Evolutionary conservation across 176 grass and related monocot genomes (phyloP).

Genomic region (Musa beccarii): DNA sequence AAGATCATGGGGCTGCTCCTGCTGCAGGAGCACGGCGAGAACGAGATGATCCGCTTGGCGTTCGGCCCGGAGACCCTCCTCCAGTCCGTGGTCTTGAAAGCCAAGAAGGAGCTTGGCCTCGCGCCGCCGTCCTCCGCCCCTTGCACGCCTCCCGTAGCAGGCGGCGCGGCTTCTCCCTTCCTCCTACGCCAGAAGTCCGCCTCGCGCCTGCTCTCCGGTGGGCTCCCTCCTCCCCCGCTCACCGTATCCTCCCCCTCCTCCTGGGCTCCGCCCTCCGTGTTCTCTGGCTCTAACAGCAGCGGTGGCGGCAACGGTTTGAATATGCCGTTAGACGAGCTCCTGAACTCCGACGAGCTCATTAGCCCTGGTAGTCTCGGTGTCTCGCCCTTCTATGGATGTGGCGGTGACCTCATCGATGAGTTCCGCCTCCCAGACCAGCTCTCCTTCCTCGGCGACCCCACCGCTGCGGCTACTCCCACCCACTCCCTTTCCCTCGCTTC

Average conservation of each 20-base stretch:
- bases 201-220: conserved; percentile 21
- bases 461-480: not conserved
- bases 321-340: conserved; percentile 24
- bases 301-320: conserved; percentile 23
- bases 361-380: conserved; percentile 25
- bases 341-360: conserved; percentile 41
- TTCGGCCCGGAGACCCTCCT: conserved; percentile 82
- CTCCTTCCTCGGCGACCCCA: conserved; percentile 48
- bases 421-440: conserved; percentile 74
- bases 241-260: conserved; percentile 67
- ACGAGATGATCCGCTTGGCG: conserved; percentile 95
- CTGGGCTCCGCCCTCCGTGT: conserved; percentile 40
- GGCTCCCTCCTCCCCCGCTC: conserved; percentile 38
- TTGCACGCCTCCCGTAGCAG: conserved; percentile 27
- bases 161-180: conserved; percentile 25
- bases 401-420: conserved; percentile 35
- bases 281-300: conserved; percentile 49
- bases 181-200: conserved; percentile 51
- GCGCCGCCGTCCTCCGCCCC: conserved; percentile 26
- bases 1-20: conserved; percentile 91
- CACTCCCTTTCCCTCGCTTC: not conserved
- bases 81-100: conserved; percentile 56
- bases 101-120: conserved; percentile 63
- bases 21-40: conserved; percentile 87
- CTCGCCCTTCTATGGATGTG: conserved; percentile 38